Evolutionary conservation across 305 asterid species (phyloP).

Genomic region (Caryopteris hybrid): DNA sequence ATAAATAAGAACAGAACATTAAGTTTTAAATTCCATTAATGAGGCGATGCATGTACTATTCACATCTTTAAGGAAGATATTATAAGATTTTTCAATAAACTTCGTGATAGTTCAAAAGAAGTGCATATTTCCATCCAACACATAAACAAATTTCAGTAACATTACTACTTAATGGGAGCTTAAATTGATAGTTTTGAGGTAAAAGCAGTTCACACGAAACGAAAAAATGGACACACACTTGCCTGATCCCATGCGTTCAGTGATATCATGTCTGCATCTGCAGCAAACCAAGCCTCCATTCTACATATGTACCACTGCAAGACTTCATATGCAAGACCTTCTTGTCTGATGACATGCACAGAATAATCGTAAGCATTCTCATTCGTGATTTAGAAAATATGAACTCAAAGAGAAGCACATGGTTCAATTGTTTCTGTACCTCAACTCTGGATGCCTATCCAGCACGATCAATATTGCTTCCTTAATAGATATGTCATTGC

Average conservation of each 20-base stretch:
- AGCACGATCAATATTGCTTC: slow-evolving; percentile 83
- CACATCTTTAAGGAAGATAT: background rate
- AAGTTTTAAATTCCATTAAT: slow-evolving; percentile 3
- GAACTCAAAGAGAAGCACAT: background rate
- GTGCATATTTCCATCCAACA: background rate
- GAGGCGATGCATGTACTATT: background rate
- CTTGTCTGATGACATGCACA: slow-evolving; percentile 48
- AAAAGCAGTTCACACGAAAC: background rate
- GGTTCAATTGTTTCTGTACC: slow-evolving; percentile 36
- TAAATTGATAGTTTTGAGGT: slow-evolving; percentile 2
- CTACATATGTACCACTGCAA: slow-evolving; percentile 94
- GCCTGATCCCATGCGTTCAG: slow-evolving; percentile 97
- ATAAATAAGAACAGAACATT: background rate
- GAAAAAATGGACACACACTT: slow-evolving; percentile 20
- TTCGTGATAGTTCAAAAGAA: background rate
- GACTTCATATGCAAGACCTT: slow-evolving; percentile 81
- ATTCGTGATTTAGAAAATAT: slow-evolving; percentile 10
- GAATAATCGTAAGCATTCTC: slow-evolving; percentile 13
- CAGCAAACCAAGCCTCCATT: slow-evolving; percentile 99
- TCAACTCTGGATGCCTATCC: slow-evolving; percentile 71
- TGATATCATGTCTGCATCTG: slow-evolving; percentile 93
- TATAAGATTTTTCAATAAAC: background rate
- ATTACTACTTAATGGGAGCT: background rate
- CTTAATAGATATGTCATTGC: slow-evolving; percentile 73
- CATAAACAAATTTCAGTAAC: background rate